Conservation (phyloP, 768 basidiomycete species). For the Daedaleopsis nitida region DNA sequence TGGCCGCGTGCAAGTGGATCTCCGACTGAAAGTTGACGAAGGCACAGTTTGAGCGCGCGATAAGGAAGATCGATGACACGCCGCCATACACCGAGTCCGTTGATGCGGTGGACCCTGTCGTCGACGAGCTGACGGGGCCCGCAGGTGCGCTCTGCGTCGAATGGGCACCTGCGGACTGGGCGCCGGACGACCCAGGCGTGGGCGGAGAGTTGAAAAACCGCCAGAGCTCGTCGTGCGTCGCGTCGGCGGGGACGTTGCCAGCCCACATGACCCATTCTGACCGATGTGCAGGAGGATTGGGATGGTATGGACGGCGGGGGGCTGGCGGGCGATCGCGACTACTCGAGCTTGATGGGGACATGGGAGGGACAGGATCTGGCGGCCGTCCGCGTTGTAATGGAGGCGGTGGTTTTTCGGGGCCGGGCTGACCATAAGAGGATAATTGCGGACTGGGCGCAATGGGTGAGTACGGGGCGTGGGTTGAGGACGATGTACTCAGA, state of each 20-base stretch:
- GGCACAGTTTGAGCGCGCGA: constrained; percentile 92
- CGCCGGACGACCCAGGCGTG: constrained; percentile 16
- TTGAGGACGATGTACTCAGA: constrained; percentile 6
- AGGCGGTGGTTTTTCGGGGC: constrained; percentile 6
- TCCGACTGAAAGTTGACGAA: constrained; percentile 87
- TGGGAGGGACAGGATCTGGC: constrained; percentile 15
- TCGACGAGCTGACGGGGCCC: constrained; percentile 6
- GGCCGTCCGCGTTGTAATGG: constrained; percentile 14
- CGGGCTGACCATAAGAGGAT: constrained; percentile 1
- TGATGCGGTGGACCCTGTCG: constrained; percentile 11
- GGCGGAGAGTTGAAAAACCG: constrained; percentile 65
- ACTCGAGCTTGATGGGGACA: constrained; percentile 13
- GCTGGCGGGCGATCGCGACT: constrained; percentile 11
- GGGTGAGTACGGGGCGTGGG: constrained; percentile 19
- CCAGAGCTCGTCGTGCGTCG: constrained; percentile 84
- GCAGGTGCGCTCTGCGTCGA: constrained; percentile 19
- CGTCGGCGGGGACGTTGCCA: constrained; percentile 87
- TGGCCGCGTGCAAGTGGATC: constrained; percentile 62
- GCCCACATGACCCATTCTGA: constrained; percentile 98
- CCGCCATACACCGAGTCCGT: constrained; percentile 42
- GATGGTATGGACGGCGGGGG: constrained; percentile 62
- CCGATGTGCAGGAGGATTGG: constrained; percentile 69
- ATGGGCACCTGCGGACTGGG: neutral
- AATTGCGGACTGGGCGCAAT: constrained; percentile 1
- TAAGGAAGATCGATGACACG: constrained; percentile 86